These are phyloP conservation scores for Aspergillus mulundensis DNA, from an alignment of 495 filamentous ascomycete species.

Conservation along the genomic window DNA sequence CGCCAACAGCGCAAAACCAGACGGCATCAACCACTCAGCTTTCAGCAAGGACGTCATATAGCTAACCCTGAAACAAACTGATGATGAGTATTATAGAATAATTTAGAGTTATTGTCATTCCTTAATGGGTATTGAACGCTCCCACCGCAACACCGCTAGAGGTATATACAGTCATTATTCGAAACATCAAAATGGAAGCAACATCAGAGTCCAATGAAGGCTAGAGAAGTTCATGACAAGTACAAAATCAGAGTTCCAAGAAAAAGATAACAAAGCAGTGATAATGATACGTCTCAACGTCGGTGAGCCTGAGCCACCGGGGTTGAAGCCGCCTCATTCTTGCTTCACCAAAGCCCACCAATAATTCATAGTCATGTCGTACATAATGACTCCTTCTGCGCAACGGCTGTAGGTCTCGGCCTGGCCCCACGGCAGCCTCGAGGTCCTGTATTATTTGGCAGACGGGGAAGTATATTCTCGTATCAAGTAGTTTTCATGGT, in stretches of 20 bases:
- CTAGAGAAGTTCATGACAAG: slow-evolving; percentile 3
- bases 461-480: not conserved
- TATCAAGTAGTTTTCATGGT: not conserved
- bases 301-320: slow-evolving; percentile 9
- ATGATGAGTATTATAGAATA: not conserved
- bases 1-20: slow-evolving; percentile 22
- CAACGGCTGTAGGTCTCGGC: slow-evolving; percentile 6
- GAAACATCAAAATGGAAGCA: slow-evolving; percentile 32
- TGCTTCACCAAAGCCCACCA: slow-evolving; percentile 15
- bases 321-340: slow-evolving; percentile 7
- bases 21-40: not conserved
- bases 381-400: slow-evolving; percentile 10
- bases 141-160: slow-evolving; percentile 40
- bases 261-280: slow-evolving; percentile 7
- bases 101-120: not conserved
- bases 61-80: not conserved
- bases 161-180: slow-evolving; percentile 45
- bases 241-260: slow-evolving; percentile 16
- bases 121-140: slow-evolving; percentile 39
- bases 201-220: slow-evolving; percentile 13
- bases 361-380: slow-evolving; percentile 19
- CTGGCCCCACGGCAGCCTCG: not conserved
- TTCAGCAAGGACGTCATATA: not conserved
- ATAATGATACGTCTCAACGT: slow-evolving; percentile 1
- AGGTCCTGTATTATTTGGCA: slow-evolving; percentile 1